Conservation (phyloP, 495 filamentous ascomycete genomes). For the Cryomyces minteri region DNA sequence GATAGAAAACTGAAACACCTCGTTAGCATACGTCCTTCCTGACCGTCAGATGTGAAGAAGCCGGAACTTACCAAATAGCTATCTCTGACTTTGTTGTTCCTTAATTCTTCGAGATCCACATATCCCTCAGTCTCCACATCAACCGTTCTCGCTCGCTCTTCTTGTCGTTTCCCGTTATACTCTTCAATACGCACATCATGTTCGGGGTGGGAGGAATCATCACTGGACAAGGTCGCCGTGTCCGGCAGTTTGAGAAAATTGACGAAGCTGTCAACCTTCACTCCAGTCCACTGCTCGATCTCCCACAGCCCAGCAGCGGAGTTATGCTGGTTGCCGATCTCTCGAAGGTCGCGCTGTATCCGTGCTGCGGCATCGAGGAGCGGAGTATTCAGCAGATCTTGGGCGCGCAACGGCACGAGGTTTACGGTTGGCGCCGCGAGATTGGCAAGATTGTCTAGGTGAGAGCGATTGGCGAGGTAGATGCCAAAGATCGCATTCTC, state of each 20-base stretch:
- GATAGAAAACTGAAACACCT: slow-evolving; percentile 25
- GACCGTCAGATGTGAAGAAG: background rate
- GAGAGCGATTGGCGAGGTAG: slow-evolving; percentile 36
- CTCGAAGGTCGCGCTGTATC: slow-evolving; percentile 26
- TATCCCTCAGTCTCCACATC: slow-evolving; percentile 1
- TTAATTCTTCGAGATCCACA: slow-evolving; percentile 8
- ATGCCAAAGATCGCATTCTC: slow-evolving; percentile 30
- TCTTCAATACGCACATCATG: slow-evolving; percentile 1
- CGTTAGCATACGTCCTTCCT: background rate
- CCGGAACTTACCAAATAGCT: slow-evolving; percentile 18
- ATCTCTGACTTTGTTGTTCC: slow-evolving; percentile 7
- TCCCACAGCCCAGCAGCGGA: slow-evolving; percentile 22
- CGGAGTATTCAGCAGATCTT: slow-evolving; percentile 7
- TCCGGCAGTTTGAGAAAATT: slow-evolving; percentile 33
- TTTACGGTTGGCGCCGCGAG: slow-evolving; percentile 32
- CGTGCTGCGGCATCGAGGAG: slow-evolving; percentile 22
- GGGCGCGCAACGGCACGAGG: slow-evolving; percentile 29
- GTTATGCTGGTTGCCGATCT: slow-evolving; percentile 24
- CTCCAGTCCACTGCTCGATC: slow-evolving; percentile 27
- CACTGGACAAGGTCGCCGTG: background rate
- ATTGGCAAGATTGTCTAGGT: slow-evolving; percentile 17
- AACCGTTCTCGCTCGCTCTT: slow-evolving; percentile 1
- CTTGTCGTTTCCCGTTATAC: slow-evolving; percentile 1
- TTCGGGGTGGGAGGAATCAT: background rate
- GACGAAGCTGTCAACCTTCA: slow-evolving; percentile 30